Evolutionary conservation across 805 yeast genomes (phyloP).

Genomic region (Clavispora santaluciae): DNA sequence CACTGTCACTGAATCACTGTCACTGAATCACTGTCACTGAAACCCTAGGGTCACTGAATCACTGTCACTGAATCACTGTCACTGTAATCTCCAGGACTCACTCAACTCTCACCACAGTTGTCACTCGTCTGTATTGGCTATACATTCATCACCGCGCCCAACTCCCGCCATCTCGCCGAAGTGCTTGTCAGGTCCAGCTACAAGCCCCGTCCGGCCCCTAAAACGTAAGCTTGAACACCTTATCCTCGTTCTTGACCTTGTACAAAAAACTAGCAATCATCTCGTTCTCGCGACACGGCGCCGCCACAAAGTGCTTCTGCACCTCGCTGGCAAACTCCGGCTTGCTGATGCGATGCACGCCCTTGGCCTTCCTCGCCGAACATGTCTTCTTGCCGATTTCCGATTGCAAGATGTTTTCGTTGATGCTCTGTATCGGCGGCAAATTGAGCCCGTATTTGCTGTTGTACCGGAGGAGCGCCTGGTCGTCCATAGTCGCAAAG

Average conservation of each 20-base stretch:
- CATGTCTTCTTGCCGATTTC: slow-evolving; percentile 69
- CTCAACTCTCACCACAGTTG: too few species aligned
- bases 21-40: too few species aligned
- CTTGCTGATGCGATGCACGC: slow-evolving; percentile 46
- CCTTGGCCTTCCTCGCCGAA: slow-evolving; percentile 20
- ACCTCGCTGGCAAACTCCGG: slow-evolving; percentile 55
- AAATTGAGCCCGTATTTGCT: slow-evolving; percentile 51
- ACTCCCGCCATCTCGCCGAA: too few species aligned
- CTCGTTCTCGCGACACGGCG: slow-evolving; percentile 72
- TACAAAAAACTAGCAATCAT: slow-evolving; percentile 84
- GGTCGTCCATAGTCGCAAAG: slow-evolving; percentile 58
- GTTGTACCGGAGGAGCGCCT: slow-evolving; percentile 66
- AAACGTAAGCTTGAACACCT: slow-evolving; percentile 37
- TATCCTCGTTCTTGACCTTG: slow-evolving; percentile 67
- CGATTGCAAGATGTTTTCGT: slow-evolving; percentile 67
- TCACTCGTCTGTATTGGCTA: too few species aligned
- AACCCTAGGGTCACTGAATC: too few species aligned
- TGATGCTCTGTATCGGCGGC: slow-evolving; percentile 58
- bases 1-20: too few species aligned
- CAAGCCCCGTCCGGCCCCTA: slow-evolving; percentile 19
- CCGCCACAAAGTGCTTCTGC: slow-evolving; percentile 60
- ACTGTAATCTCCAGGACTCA: too few species aligned
- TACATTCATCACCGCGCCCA: too few species aligned
- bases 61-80: too few species aligned
- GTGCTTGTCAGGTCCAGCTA: too few species aligned